Evolutionary conservation across 148 eudicot genomes (phyloP), one percentile per base, ranked within the genome.

Genomic region (Oxyria digyna): DNA sequence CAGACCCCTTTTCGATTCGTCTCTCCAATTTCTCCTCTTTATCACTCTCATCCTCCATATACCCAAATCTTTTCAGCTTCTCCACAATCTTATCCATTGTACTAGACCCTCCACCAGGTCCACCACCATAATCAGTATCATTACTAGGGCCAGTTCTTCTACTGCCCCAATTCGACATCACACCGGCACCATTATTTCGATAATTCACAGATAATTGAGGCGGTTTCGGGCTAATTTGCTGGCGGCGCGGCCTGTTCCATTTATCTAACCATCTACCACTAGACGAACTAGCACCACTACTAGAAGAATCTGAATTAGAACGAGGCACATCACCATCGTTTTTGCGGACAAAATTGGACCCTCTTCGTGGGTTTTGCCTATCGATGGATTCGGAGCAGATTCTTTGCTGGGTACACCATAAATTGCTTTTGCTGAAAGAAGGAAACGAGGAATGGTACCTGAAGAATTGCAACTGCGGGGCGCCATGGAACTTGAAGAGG

Each of bases 81-180:
- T 86, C 81, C 48, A 94, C 98, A 62, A 94, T 90, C 75, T 78
- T 90, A 59, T 88, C 89, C 97, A 94, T 94, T 24, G 98, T 94
- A 79, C 88, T 90, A 15, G 96, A 87, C 65, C 86, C 71, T 33
- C 75, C 77, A 23, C 68, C 78, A 8, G 85, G 69, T 33, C 75
- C 77, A 23, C 68, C 78, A 8, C 31, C 67, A 29, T 9, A 23
- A 23, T 52, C 59, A 52, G 52, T n/a, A n/a, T 40, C 74, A 50
- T 43, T 67, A 35, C 74, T 72, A 6, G 69, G 38, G 67, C 67
- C 78, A 62, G 73, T 67, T 55, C 76, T 72, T 45, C 55, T 78
- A 63, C 59, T 33, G 71, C 85, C 78, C 32, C 84, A 79, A 75
- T 50, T 62, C 17, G 80, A 76, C 31, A 43, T 62, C 40, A 52